These are phyloP conservation scores for Spergularia bocconei DNA, from an alignment of 148 eudicot genomes.

Conservation along the genomic window DNA sequence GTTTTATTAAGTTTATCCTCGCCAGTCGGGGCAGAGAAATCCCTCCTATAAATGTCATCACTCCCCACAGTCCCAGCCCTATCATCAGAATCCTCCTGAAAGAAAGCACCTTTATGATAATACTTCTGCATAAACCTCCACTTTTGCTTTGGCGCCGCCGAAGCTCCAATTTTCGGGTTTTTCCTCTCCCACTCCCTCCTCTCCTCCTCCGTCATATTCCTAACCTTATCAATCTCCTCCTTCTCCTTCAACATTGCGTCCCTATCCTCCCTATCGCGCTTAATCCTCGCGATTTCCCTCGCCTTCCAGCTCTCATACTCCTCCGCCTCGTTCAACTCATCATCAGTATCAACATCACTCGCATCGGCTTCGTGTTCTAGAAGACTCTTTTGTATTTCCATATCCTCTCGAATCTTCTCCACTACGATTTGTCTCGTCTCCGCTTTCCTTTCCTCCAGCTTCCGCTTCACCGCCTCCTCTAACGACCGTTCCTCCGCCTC, in stretches of 20 bases:
- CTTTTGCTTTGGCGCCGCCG: constrained; percentile 47
- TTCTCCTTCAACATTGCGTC: constrained; percentile 81
- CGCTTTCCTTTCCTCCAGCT: constrained; percentile 47
- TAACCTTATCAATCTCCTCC: constrained; percentile 89
- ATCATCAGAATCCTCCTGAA: constrained; percentile 73
- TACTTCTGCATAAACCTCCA: constrained; percentile 99
- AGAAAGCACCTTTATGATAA: constrained; percentile 94
- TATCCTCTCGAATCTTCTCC: constrained; percentile 58
- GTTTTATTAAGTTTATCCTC: constrained; percentile 89
- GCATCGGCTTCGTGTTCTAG: constrained; percentile 56
- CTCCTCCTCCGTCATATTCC: constrained; percentile 96
- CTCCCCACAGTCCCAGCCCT: constrained; percentile 55
- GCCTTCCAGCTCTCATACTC: constrained; percentile 90
- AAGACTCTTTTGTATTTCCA: constrained; percentile 45
- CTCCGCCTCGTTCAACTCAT: constrained; percentile 87
- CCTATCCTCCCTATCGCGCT: constrained; percentile 85
- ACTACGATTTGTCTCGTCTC: constrained; percentile 64
- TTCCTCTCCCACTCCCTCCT: constrained; percentile 93
- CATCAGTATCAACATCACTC: constrained; percentile 82
- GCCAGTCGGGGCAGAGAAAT: constrained; percentile 88
- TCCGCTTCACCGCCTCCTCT: constrained; percentile 53
- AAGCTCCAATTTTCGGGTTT: constrained; percentile 51
- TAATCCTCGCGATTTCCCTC: constrained; percentile 87
- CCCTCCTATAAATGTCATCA: constrained; percentile 50
- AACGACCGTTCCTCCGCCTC: constrained; percentile 57